Base-by-base conservation (phyloP, 2,329 filamentous ascomycete species). In the Scedosporium minutisporum region DNA sequence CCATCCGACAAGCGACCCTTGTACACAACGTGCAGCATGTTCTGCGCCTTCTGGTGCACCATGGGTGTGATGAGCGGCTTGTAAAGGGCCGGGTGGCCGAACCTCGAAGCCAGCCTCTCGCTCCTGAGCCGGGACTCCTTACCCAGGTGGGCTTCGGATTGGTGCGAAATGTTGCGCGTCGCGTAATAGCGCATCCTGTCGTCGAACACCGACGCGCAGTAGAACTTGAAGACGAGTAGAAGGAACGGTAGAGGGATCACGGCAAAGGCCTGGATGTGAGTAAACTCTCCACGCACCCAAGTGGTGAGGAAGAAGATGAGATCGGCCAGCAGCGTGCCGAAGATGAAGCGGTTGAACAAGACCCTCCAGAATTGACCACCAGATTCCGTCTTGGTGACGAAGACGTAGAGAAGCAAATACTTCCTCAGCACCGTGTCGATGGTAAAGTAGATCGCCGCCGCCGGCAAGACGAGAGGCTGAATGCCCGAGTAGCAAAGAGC, bases 351-450 rank as follows among this genome's bases (percentile, higher is more conserved):
- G 74, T 99, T 99, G 80, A 91, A 96, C 6, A 97, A 74, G 1
- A 93, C 85, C 18, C 91, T 87, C 95, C 95, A 99, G 72, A 91
- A 96, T 72, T 89, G 85, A 60, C 95, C 95, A 7, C 93, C 95
- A 0, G 93, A 97, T 72, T 99, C 95, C 29, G 89, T 96, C 78
- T 97, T 99, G 57, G 95, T 99, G 66, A 96, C 84, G 71, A 97
- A 97, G 66, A 97, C 89, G 75, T 99, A 96, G 67, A 97, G 82
- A 46, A 97, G 77, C 57, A 97, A 80, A 71, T 99, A 99, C 76
- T 97, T 97, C 82, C 96, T 97, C 71, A 97, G 80, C 75, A 88
- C 91, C 4, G 87, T 87, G 73, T 99, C 95, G 60, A 99, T 79
- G 60, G 80, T 78, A 73, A 97, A 97, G 80, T 97, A 99, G 33